These are phyloP conservation scores for Antrodiella citrinella DNA, from an alignment of 768 basidiomycete genomes.

Conservation along the genomic window DNA sequence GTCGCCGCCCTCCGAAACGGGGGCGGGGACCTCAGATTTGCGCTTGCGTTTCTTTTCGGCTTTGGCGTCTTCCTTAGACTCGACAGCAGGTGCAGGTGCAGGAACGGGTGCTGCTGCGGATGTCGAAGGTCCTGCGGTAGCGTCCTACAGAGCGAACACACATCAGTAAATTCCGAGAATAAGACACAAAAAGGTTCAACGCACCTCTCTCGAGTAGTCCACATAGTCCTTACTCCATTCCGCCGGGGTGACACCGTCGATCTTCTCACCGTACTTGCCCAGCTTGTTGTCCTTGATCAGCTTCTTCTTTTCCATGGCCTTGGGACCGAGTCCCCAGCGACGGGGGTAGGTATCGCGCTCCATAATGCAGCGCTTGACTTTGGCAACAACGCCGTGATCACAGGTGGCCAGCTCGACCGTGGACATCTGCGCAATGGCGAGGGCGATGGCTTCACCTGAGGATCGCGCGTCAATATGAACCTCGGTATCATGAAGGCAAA, in stretches of 20 bases:
- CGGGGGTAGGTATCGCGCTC: constrained; percentile 97
- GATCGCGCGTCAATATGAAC: constrained; percentile 1
- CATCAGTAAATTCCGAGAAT: background rate
- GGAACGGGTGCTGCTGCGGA: constrained; percentile 15
- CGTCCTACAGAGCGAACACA: constrained; percentile 21
- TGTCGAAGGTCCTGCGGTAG: constrained; percentile 30
- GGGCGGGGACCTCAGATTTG: constrained; percentile 52
- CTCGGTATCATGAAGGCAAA: constrained; percentile 1
- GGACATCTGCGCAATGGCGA: constrained; percentile 96
- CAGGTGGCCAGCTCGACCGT: constrained; percentile 97
- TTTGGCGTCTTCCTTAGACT: constrained; percentile 33
- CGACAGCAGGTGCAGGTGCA: constrained; percentile 3
- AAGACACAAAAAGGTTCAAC: constrained; percentile 5
- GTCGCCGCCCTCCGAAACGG: too few relatives aligned
- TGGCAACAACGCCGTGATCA: constrained; percentile 97
- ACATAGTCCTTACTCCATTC: constrained; percentile 92
- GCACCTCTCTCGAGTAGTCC: constrained; percentile 75
- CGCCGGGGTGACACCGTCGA: constrained; percentile 79
- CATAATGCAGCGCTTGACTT: constrained; percentile 99
- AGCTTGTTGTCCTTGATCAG: constrained; percentile 97
- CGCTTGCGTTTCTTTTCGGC: constrained; percentile 88
- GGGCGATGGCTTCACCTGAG: constrained; percentile 84
- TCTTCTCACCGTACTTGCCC: constrained; percentile 88
- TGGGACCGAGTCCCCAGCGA: constrained; percentile 97
- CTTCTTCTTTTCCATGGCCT: constrained; percentile 96